Percentiles rank a stretch among this genome's conserved stretches.
phyloP scores from a whole-genome alignment of 352 stramenopile genomes.

The Globisporangium ultimum region DNA sequence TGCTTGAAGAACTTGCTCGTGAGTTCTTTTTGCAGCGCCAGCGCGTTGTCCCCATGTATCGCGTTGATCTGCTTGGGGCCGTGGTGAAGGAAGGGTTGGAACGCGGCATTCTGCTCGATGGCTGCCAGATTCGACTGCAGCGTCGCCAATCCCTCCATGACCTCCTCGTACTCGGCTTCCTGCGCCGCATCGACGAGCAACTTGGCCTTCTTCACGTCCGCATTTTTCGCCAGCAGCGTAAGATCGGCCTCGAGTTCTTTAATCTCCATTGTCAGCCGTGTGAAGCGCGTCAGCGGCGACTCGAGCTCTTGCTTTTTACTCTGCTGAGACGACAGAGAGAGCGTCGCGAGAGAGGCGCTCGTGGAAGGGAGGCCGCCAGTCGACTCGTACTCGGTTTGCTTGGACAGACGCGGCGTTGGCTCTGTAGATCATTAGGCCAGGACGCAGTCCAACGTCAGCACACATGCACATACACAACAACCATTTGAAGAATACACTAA shows the following conservation, averaged over 20 bases:
- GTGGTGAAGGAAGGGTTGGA: constrained; percentile 51
- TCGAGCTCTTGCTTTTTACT: constrained; percentile 30
- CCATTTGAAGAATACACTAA: too few species aligned
- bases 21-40: constrained; percentile 63
- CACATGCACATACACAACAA: too few species aligned
- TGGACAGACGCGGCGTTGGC: constrained; percentile 28
- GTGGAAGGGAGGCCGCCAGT: constrained; percentile 6
- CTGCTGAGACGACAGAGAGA: constrained; percentile 3
- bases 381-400: constrained; percentile 54
- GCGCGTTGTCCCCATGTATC: constrained; percentile 27
- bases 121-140: constrained; percentile 61
- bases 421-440: constrained; percentile 25
- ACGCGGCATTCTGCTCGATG: constrained; percentile 52
- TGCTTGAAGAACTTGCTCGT: constrained; percentile 71
- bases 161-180: constrained; percentile 59
- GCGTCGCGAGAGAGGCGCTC: background rate
- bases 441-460: background rate
- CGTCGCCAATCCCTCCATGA: constrained; percentile 55
- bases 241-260: constrained; percentile 72
- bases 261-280: constrained; percentile 59
- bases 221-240: constrained; percentile 37
- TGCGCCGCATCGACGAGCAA: constrained; percentile 63
- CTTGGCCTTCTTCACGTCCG: constrained; percentile 39
- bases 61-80: constrained; percentile 8
- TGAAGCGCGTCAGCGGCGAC: constrained; percentile 69